phyloP scores from a whole-genome alignment of 2,329 filamentous ascomycete genomes.

The Apiospora kogelbergensis region DNA sequence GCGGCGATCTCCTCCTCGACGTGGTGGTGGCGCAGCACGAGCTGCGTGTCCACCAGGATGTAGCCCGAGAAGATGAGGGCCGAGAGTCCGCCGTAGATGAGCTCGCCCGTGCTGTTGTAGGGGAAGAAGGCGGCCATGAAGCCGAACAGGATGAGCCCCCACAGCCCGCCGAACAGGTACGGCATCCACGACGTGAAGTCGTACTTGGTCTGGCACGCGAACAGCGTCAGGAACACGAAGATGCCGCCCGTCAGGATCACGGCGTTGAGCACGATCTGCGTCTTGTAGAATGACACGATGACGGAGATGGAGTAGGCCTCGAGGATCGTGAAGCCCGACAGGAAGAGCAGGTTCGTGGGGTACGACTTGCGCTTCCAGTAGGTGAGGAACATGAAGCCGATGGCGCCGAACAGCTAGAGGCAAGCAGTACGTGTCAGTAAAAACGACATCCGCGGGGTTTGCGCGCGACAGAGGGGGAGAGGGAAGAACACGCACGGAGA shows the following conservation, averaged over 20 bases:
- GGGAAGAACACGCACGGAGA: slow-evolving; percentile 57
- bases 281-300: slow-evolving; percentile 87
- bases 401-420: slow-evolving; percentile 69
- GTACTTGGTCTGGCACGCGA: slow-evolving; percentile 97
- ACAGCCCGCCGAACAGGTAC: slow-evolving; percentile 87
- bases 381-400: slow-evolving; percentile 82
- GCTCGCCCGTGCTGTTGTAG: slow-evolving; percentile 75
- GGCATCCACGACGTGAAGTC: slow-evolving; percentile 98
- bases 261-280: slow-evolving; percentile 82
- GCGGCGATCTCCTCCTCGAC: slow-evolving; percentile 98
- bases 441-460: background rate
- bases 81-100: slow-evolving; percentile 78
- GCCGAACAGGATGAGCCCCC: slow-evolving; percentile 88
- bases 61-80: slow-evolving; percentile 93
- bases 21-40: slow-evolving; percentile 93
- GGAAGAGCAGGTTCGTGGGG: slow-evolving; percentile 91
- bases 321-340: slow-evolving; percentile 82
- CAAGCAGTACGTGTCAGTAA: background rate
- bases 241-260: slow-evolving; percentile 84
- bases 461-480: too few relatives aligned
- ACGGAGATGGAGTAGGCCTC: slow-evolving; percentile 95
- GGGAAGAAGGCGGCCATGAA: slow-evolving; percentile 93
- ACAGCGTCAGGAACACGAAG: slow-evolving; percentile 77
- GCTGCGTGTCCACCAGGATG: slow-evolving; percentile 93
- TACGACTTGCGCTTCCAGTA: slow-evolving; percentile 97